A percentile compares a stretch with the other conserved stretches of the same genome.
These are phyloP conservation scores for Amanita molliuscula DNA, from an alignment of 768 basidiomycete genomes.

Conservation along the genomic window DNA sequence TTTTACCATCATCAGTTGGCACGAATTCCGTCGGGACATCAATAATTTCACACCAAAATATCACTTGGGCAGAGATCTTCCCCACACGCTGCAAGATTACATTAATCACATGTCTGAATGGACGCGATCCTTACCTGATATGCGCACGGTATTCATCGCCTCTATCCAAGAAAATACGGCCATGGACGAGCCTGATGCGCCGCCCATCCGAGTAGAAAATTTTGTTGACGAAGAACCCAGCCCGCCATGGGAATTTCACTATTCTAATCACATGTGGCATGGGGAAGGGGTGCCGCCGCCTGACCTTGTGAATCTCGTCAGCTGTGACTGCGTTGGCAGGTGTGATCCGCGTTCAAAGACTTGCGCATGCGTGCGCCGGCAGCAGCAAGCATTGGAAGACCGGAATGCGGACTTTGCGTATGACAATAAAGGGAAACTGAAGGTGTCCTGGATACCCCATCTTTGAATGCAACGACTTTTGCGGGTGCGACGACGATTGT, in stretches of 20 bases:
- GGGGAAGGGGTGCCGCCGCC: constrained; percentile 59
- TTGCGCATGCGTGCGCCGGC: constrained; percentile 60
- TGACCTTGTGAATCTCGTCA: constrained; percentile 41
- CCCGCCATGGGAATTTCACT: constrained; percentile 82
- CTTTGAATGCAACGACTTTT: constrained; percentile 80
- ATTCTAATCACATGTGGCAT: constrained; percentile 76
- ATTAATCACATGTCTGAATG: constrained; percentile 41
- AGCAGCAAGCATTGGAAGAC: constrained; percentile 30
- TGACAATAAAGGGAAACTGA: constrained; percentile 47
- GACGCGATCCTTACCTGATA: constrained; percentile 30
- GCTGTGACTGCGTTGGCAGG: constrained; percentile 67
- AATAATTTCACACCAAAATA: constrained; percentile 23
- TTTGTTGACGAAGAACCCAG: constrained; percentile 55
- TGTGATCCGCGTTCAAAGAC: constrained; percentile 69
- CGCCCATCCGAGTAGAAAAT: constrained; percentile 59
- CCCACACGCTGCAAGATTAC: constrained; percentile 52
- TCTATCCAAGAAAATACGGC: constrained; percentile 57
- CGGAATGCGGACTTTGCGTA: constrained; percentile 52
- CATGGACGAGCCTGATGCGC: constrained; percentile 59
- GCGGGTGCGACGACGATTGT: constrained; percentile 75
- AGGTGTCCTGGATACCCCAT: constrained; percentile 46
- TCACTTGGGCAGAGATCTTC: constrained; percentile 39
- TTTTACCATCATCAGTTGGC: constrained; percentile 27
- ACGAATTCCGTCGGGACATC: constrained; percentile 22
- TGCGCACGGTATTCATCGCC: constrained; percentile 49